Evolutionary conservation across 192 early-diverging fungal genomes (phyloP).

Genomic region (Gigaspora rosea): DNA sequence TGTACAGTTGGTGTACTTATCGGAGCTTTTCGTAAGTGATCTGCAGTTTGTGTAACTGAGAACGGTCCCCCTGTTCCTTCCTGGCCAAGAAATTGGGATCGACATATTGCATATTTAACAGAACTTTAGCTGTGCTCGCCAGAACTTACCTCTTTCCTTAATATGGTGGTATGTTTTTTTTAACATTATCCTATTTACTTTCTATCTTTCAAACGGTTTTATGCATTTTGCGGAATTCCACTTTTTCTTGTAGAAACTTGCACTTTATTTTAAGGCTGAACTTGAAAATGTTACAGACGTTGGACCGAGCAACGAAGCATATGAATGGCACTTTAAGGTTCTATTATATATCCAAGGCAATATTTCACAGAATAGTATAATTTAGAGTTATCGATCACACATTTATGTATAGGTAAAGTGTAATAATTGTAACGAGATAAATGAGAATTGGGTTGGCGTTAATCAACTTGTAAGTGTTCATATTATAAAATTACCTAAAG

Average conservation of each 20-base stretch:
- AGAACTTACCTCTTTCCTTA: neutral
- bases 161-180: slow-evolving; percentile 2
- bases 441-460: slow-evolving; percentile 66
- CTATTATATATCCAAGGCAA: neutral
- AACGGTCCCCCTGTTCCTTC: no score
- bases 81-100: no score
- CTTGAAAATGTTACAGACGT: slow-evolving; percentile 82
- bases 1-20: no score
- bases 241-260: slow-evolving; percentile 38
- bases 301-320: slow-evolving; percentile 57
- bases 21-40: no score
- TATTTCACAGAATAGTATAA: neutral
- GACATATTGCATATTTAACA: no score
- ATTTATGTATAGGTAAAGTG: slow-evolving; percentile 61
- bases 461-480: slow-evolving; percentile 53
- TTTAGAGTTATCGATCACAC: neutral
- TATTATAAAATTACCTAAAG: neutral
- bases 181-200: neutral
- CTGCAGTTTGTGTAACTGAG: no score
- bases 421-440: slow-evolving; percentile 76
- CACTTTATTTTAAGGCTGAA: slow-evolving; percentile 73
- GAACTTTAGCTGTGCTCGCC: no score
- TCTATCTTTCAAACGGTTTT: neutral
- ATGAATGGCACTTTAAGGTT: slow-evolving; percentile 73
- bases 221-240: neutral